Evolutionary conservation across 2,329 filamentous ascomycete genomes (phyloP), one percentile per base, ranked within the genome.

Genomic region (Dactylonectria estremocensis): DNA sequence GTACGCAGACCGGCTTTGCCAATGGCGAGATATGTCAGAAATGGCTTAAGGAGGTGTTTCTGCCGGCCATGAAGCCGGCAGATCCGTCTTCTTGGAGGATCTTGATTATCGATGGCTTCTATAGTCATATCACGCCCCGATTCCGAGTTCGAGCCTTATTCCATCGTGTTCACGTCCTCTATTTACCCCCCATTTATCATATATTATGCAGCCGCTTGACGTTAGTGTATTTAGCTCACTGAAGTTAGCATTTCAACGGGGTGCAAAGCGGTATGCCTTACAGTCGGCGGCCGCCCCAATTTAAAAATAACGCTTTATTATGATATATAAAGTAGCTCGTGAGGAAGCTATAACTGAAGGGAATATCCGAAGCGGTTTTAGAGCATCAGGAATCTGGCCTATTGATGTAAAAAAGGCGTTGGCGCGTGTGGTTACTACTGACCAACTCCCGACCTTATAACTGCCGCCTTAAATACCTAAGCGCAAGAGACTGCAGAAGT

Each of bases 191-290:
- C 35, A 56, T 56, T 35, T 6, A 10, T 56, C 35, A 56, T 40
- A 56, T 56, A 56, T 56, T 56, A 56, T 40, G 43, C 35, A 56
- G 20, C 31, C 35, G 20, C 31, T 56, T 40, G 43, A 40, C 24
- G 20, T 49, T 49, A 49, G 18, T 49, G 22, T 49, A 20, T 49
- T 43, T 56, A 53, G 22, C 49, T 14, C 24, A 53, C 13, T 56
- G 20, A 56, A 56, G 16, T 35, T 7, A 11, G 11, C 20, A 3
- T 56, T 56, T 56, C 18, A 56, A 56, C 35, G 43, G 9, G 3
- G 43, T 18, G 22, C n/a, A 18, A 37, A 20, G 9, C 14, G 43
- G 18, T 56, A 56, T 56, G 43, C 35, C 16, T 35, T 22, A 37
- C 20, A 40, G 4, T 18, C 18, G 22, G 7, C 18, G 20, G 43